Evolutionary conservation across 2,329 filamentous ascomycete species (phyloP).

Genomic region (Cercospora citrullina): DNA sequence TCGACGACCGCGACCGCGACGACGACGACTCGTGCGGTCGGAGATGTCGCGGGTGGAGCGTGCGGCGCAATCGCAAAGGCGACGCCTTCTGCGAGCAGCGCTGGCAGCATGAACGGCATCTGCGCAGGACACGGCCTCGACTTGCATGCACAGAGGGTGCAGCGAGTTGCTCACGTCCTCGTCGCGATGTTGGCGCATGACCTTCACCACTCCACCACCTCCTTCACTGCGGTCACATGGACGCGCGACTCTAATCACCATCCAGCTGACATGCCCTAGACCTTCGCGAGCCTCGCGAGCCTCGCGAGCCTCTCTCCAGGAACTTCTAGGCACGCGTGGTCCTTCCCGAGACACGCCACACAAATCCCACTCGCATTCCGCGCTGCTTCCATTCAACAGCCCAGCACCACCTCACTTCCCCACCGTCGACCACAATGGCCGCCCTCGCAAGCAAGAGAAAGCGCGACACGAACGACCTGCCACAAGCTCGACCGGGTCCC

Average conservation of each 20-base stretch:
- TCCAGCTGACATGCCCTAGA: constrained; percentile 16
- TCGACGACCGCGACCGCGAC: not conserved
- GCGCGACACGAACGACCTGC: constrained; percentile 49
- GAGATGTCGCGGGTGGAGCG: not conserved
- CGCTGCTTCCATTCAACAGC: not conserved
- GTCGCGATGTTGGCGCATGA: constrained; percentile 8
- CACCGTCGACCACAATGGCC: constrained; percentile 27
- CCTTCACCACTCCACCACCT: not conserved
- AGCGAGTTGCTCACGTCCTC: constrained; percentile 1
- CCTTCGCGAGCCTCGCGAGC: not conserved
- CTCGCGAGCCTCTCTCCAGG: not conserved
- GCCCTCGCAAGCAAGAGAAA: constrained; percentile 46
- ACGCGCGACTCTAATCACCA: constrained; percentile 14
- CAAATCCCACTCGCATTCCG: not conserved
- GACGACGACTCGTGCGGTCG: not conserved
- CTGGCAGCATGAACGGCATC: not conserved
- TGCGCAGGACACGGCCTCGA: not conserved
- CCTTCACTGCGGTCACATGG: constrained; percentile 11
- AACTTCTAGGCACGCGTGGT: not conserved
- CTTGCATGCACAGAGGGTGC: constrained; percentile 5
- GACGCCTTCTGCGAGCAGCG: not conserved
- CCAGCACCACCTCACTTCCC: not conserved
- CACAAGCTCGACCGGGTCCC: constrained; percentile 40
- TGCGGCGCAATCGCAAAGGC: not conserved
- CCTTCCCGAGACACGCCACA: constrained; percentile 8